These are phyloP conservation scores for Saitozyma sp. DNA, from an alignment of 768 basidiomycete genomes.

Conservation along the genomic window DNA sequence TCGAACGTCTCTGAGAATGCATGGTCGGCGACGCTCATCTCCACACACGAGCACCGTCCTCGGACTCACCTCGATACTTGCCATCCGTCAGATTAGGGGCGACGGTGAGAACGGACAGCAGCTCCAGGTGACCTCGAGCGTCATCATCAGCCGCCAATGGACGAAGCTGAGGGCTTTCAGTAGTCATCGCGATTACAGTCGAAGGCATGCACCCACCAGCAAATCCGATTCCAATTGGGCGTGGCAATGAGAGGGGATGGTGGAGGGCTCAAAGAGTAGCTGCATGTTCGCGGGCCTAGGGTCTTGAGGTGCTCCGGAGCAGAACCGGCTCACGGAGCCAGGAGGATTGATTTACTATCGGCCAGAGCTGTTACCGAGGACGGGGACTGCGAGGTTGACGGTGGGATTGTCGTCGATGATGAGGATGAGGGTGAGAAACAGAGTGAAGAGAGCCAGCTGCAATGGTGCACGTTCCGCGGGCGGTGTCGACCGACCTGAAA, in stretches of 20 bases:
- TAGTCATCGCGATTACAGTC: not conserved
- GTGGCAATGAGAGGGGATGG: constrained; percentile 4
- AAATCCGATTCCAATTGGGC: constrained; percentile 9
- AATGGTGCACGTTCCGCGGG: too few species aligned
- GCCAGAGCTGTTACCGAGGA: too few species aligned
- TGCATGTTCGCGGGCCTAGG: too few species aligned
- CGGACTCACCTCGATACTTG: constrained; percentile 70
- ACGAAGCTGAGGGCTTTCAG: constrained; percentile 64
- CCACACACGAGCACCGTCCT: constrained; percentile 47
- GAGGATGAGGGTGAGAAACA: too few species aligned
- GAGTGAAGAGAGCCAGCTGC: too few species aligned
- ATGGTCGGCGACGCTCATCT: too few species aligned
- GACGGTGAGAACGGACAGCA: constrained; percentile 71
- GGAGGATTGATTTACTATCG: too few species aligned
- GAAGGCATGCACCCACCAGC: not conserved
- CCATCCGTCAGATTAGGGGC: constrained; percentile 67
- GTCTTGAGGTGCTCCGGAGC: not conserved
- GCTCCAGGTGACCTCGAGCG: constrained; percentile 73
- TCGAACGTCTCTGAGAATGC: constrained; percentile 30
- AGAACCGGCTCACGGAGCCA: not conserved
- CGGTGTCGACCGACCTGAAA: too few species aligned
- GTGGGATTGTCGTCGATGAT: too few species aligned
- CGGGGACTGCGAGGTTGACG: too few species aligned
- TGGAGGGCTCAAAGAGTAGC: constrained; percentile 9
- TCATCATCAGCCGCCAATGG: constrained; percentile 86